phyloP scores from a whole-genome alignment of 2,329 filamentous ascomycete species.

The Diplodia sapinea region DNA sequence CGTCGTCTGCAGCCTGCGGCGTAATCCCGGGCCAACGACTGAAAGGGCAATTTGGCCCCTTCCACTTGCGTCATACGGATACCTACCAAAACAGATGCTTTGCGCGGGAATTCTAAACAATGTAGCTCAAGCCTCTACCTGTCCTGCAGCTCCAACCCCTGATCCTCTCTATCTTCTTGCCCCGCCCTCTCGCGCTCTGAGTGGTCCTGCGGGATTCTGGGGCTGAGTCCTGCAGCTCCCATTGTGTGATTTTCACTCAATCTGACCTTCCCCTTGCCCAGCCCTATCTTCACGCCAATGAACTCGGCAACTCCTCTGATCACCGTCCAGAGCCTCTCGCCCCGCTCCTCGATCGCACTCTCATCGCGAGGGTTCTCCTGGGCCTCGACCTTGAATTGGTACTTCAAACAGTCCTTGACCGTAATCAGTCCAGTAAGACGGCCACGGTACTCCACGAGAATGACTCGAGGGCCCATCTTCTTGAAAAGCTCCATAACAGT shows the following conservation, averaged over 20 bases:
- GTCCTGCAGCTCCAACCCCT: conserved; percentile 26
- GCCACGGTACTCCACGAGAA: conserved; percentile 89
- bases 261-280: conserved; percentile 25
- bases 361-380: conserved; percentile 64
- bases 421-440: conserved; percentile 85
- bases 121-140: not conserved
- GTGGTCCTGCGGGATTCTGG: not conserved
- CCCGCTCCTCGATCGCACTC: conserved; percentile 24
- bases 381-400: conserved; percentile 94
- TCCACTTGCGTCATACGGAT: not conserved
- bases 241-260: conserved; percentile 20
- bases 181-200: not conserved
- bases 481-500: conserved; percentile 99
- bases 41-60: not conserved
- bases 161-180: conserved; percentile 19
- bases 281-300: conserved; percentile 19
- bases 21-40: not conserved
- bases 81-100: not conserved
- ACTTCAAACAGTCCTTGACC: conserved; percentile 95
- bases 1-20: not conserved
- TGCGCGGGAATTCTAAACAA: not conserved
- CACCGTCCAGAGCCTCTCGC: conserved; percentile 25
- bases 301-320: conserved; percentile 28
- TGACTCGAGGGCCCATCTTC: conserved; percentile 93
- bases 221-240: conserved; percentile 8